Evolutionary conservation across 306 rosid genomes (phyloP).

Genomic region (Pyrus betulifolia): DNA sequence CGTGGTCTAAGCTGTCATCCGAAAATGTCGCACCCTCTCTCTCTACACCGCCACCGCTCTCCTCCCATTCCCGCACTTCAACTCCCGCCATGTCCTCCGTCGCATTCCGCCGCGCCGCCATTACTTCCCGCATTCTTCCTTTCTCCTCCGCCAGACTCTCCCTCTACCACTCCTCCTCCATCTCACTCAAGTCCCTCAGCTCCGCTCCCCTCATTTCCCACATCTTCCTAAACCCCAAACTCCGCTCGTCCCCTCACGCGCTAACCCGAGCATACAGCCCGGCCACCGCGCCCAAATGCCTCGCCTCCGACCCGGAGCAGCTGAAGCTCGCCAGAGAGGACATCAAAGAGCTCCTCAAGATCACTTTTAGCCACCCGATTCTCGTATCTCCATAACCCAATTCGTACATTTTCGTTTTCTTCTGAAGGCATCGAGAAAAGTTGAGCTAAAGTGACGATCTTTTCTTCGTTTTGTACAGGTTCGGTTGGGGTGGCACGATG

Average conservation of each 20-base stretch:
- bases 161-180: conserved; percentile 15
- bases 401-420: neutral
- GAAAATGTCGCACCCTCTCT: neutral
- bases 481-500: conserved; percentile 98
- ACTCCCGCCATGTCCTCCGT: conserved; percentile 31
- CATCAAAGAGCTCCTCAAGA: conserved; percentile 64
- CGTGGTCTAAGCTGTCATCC: neutral
- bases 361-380: conserved; percentile 79
- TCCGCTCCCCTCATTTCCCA: conserved; percentile 67
- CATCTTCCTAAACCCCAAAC: conserved; percentile 37
- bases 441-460: too few species aligned
- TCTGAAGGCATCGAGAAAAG: neutral
- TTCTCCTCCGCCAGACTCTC: conserved; percentile 35
- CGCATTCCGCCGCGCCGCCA: conserved; percentile 23
- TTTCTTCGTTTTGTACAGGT: conserved; percentile 38
- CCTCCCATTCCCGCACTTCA: neutral
- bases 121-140: conserved; percentile 44
- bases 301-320: conserved; percentile 76
- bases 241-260: conserved; percentile 25
- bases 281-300: conserved; percentile 42
- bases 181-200: conserved; percentile 25
- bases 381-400: conserved; percentile 31
- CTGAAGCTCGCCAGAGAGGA: conserved; percentile 76
- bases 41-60: neutral
- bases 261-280: conserved; percentile 33